These are phyloP conservation scores for Podospora appendiculata DNA, from an alignment of 495 filamentous ascomycete genomes.

Conservation along the genomic window DNA sequence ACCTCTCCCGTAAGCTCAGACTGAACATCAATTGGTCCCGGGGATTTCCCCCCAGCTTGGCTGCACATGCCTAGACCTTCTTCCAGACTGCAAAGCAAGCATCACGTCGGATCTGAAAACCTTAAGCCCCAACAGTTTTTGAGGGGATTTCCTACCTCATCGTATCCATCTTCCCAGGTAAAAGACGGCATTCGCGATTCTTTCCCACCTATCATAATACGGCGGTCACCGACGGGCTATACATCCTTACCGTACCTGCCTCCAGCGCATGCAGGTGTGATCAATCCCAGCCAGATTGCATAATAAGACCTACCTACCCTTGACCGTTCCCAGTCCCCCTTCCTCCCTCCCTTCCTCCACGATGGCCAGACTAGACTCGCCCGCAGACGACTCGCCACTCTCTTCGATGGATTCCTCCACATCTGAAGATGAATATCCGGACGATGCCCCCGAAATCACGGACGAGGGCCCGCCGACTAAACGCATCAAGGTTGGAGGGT, in stretches of 20 bases:
- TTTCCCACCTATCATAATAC: too few relatives aligned
- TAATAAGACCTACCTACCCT: neutral
- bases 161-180: too few relatives aligned
- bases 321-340: neutral
- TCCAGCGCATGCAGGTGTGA: neutral
- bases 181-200: too few relatives aligned
- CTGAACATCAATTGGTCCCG: too few relatives aligned
- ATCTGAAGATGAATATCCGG: conserved; percentile 40
- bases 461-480: conserved; percentile 41
- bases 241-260: neutral
- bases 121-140: too few relatives aligned
- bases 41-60: too few relatives aligned
- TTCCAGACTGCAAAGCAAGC: too few relatives aligned
- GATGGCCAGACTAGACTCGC: conserved; percentile 24
- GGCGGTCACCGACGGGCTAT: too few relatives aligned
- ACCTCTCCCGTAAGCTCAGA: too few relatives aligned
- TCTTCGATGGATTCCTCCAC: conserved; percentile 32
- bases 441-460: conserved; percentile 31
- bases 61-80: too few relatives aligned
- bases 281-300: neutral
- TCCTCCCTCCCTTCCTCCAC: neutral
- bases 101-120: too few relatives aligned
- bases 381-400: conserved; percentile 27
- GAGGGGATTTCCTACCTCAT: too few relatives aligned
- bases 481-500: conserved; percentile 36